Base-by-base conservation (phyloP, 805 yeast species). In the Ogataea nonfermentans region DNA sequence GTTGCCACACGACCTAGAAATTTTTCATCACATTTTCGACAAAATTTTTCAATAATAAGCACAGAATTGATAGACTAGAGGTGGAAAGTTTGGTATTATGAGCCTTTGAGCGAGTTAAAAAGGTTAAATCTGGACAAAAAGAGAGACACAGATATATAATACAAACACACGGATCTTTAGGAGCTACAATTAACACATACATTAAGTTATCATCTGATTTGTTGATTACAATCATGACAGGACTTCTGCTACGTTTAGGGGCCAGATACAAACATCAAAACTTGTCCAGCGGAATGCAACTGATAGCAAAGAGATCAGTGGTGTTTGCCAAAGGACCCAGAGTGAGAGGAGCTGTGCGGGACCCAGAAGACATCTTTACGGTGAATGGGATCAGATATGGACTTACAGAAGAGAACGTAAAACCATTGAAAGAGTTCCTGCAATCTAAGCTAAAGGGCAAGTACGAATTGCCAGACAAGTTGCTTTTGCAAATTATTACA, bases 401-500 rank as follows among this genome's bases (percentile, higher is more conserved):
- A 14, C 60, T 68, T 8, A 64, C 63, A 10, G 68, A 70, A 11
- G 65, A 71, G 9, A 76, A 81, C 40, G 57, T 83, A 30, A 55
- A 60, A 36, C 66, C 70, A 22, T 61, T 81, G 38, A 76, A 77
- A 52, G 45, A 52, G 20, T 76, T 78, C 48, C 62, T 83, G 39
- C 44, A 55, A 14, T 24, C 37, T 19, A 38, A 52, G 19, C 40
- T 52, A 15, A 43, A 53, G 24, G 67, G 67, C 15, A 68, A 73
- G 44, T 80, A 70, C 53, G 49, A 68, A 29, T 66, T 90, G 29
- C 70, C 82, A 4, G 84, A 86, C 53, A 71, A 72, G 6, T 65
- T 83, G 15, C 68, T 88, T 41, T 68, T 88, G 46, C 98, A 91
- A 66, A 79, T 86, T 28, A 67, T 90, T 53, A 90, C 97, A 5